phyloP scores from a whole-genome alignment of 164 flowering plant species.

The Amborella trichopoda region DNA sequence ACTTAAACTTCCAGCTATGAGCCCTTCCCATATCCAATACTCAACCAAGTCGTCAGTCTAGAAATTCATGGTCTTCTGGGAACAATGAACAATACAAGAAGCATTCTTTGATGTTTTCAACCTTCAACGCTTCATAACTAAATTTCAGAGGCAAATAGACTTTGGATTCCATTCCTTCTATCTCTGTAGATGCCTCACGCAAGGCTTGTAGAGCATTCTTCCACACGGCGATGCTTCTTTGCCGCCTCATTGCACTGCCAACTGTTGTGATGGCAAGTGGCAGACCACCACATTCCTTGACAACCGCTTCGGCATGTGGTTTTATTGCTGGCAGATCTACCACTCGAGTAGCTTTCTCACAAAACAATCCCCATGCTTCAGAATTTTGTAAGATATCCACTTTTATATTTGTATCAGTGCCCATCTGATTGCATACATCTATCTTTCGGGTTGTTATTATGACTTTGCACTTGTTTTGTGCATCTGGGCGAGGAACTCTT shows the following conservation, averaged over 20 bases:
- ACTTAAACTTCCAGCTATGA: background rate
- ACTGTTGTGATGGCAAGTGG: slow-evolving; percentile 1
- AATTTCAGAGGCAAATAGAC: background rate
- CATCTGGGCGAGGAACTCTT: slow-evolving; percentile 1
- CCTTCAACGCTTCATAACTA: background rate
- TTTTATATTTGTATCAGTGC: background rate
- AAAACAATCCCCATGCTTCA: slow-evolving; percentile 6
- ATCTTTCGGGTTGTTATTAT: slow-evolving; percentile 2
- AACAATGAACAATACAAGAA: background rate
- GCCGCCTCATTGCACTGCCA: slow-evolving; percentile 2
- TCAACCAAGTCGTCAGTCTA: background rate
- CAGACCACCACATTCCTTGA: slow-evolving; percentile 5
- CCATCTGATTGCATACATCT: slow-evolving; percentile 6
- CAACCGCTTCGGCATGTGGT: background rate
- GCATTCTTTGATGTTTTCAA: background rate
- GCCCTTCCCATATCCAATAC: background rate
- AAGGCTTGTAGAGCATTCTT: background rate
- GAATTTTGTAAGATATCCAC: slow-evolving; percentile 1
- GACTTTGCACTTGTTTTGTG: slow-evolving; percentile 1
- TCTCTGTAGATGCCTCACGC: background rate
- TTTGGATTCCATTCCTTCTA: background rate
- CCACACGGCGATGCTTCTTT: background rate
- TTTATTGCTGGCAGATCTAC: background rate
- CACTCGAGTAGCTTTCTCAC: slow-evolving; percentile 1
- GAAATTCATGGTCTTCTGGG: background rate